Evolutionary conservation across 2,329 filamentous ascomycete genomes (phyloP), one percentile per base, ranked within the genome.

Genomic region (Alternaria dauci): DNA sequence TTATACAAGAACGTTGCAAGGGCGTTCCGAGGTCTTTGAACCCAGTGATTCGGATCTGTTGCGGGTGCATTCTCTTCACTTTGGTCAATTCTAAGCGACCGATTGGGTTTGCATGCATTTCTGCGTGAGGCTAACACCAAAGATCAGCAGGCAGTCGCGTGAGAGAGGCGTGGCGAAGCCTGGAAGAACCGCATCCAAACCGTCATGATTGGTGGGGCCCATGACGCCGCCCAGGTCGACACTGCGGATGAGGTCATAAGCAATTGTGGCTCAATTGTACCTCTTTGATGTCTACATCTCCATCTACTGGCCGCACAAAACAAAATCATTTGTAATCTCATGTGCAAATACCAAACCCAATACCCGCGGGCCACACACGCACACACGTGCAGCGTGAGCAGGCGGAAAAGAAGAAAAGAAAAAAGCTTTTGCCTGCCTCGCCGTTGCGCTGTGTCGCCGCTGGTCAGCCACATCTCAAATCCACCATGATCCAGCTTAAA

Each of bases 1-100:
- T 57, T 47, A 43, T 44, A 58, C 53, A 51, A 59, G 46, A 50
- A 55, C 52, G 57, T 51, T 59, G 57, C 38, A 55, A 59, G 46
- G 52, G 57, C 32, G 38, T 42, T 51, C 30, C 52, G 39, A 51
- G 26, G 46, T 26, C 52, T 42, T 55, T 42, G 52, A 51, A 30
- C 51, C 52, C 57, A 55, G 52, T 32, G 30, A 55, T 25, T 43
- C 38, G 57, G 52, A 44, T 26, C 32, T 36, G 52, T 30, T 50
- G 20, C 32, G 30, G 39, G 42, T 36, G 47, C 55, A 23, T 58
- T 54, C 25, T 20, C 32, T 38, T 26, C 52, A 25, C 18, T 54
- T 54, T 26, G 26, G 52, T 50, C 18, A 26, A 50, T 32, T 26
- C 16, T 50, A 59, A 55, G 57, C 51, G 36, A 55, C 43, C 42